A percentile compares a stretch with the other conserved stretches of the same genome.
Evolutionary conservation across 768 basidiomycete genomes (phyloP).

Genomic region (Mycena leptocephala): DNA sequence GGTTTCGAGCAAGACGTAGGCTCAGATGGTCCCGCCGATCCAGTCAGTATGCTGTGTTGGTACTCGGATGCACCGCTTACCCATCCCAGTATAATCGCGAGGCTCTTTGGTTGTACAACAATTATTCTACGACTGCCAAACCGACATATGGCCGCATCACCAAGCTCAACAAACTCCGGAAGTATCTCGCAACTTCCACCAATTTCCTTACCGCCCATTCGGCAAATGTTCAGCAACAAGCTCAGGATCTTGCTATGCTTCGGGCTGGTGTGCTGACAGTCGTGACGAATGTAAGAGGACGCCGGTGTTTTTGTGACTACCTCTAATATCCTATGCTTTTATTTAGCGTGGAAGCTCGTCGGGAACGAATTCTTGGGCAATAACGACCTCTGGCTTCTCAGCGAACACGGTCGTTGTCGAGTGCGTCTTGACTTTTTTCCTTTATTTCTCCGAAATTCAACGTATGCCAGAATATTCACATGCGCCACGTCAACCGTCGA

Average conservation of each 20-base stretch:
- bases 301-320: neutral
- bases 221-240: neutral
- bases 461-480: neutral
- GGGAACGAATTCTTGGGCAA: neutral
- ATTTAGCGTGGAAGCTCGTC: neutral
- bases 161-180: neutral
- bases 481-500: neutral
- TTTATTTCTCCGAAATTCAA: neutral
- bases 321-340: neutral
- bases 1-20: slow-evolving; percentile 1
- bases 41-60: neutral
- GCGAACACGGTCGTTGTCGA: neutral
- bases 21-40: neutral
- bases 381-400: neutral
- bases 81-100: neutral
- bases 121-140: neutral
- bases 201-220: neutral
- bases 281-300: neutral
- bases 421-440: neutral
- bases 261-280: neutral
- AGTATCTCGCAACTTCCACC: neutral
- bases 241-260: neutral
- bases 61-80: neutral
- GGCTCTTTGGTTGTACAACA: neutral
- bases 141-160: neutral